Evolutionary conservation across 352 stramenopile genomes (phyloP), one percentile per base, ranked within the genome.

Genomic region (Globisporangium cystogenes): DNA sequence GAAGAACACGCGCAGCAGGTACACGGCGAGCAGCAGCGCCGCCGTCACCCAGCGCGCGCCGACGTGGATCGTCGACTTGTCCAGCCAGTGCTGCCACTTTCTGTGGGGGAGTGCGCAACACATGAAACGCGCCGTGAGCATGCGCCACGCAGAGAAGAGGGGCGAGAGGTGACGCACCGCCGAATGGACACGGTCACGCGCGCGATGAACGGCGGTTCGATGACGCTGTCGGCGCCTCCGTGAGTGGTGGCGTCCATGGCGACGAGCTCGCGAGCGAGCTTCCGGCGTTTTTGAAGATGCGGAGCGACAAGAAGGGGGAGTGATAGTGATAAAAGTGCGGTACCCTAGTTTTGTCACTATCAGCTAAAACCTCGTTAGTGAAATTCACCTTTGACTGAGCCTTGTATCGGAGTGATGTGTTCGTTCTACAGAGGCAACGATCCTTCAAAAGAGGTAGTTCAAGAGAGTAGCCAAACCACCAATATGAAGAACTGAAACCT

Each of bases 51-150:
- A 99, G 43, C 97, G 85, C 8, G 71, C 76, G 43, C 93, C 84
- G 41, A 97, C 74, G 67, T 99, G 87, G 66, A 99, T 98, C 33
- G 96, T 99, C 47, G 94, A 98, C 80, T 97, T 97, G 73, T 99
- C 97, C 48, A 99, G 77, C 72, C 97, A 72, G 57, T 99, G 96
- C 78, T 99, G 97, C 77, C 87, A 97, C 70, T 96, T 96, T 66
- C 90, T 97, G 62, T n/a, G 63, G 4, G 18, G 20, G 29, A 4
- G 21, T 20, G 33, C 3, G 44, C 6, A n/a, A 27, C n/a, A n/a
- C n/a, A n/a, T n/a, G n/a, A 33, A 41, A 15, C 21, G 1, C 27
- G 35, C 16, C 0, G 16, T 4, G 26, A 20, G 26, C 12, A 16
- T 1, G 4, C 5, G 11, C 43, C 0, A 37, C 7, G 14, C 12